Evolutionary conservation across 2,329 filamentous ascomycete species (phyloP).

Genomic region (Sarocladium strictum): DNA sequence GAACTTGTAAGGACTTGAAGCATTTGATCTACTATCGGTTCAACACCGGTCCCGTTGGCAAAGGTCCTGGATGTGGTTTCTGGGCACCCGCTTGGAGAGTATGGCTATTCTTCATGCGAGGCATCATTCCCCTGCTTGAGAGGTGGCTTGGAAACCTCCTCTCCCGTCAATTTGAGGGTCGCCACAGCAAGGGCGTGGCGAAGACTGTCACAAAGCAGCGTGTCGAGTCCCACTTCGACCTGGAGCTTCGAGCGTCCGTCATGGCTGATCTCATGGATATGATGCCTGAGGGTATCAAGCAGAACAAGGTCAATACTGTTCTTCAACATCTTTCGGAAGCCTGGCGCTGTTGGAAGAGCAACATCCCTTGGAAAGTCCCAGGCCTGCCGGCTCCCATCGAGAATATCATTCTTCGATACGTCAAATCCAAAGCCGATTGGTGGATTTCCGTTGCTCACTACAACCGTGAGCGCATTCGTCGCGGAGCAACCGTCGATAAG

Average conservation of each 20-base stretch:
- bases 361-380: constrained; percentile 99
- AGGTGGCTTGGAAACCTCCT: constrained; percentile 96
- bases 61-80: constrained; percentile 96
- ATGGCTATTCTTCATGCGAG: constrained; percentile 98
- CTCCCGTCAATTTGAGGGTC: constrained; percentile 95
- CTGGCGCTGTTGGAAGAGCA: constrained; percentile 99
- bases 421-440: constrained; percentile 99
- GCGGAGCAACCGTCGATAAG: constrained; percentile 97
- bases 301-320: constrained; percentile 98
- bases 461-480: constrained; percentile 92
- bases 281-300: constrained; percentile 99
- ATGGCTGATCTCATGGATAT: constrained; percentile 99
- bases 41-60: constrained; percentile 93
- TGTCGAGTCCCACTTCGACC: constrained; percentile 96
- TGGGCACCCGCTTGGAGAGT: constrained; percentile 99
- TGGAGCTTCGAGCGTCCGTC: constrained; percentile 93
- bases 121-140: constrained; percentile 93
- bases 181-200: constrained; percentile 96
- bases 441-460: constrained; percentile 99
- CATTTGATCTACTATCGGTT: constrained; percentile 99
- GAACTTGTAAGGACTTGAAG: constrained; percentile 97
- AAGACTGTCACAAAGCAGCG: constrained; percentile 99
- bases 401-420: constrained; percentile 96
- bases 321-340: constrained; percentile 95
- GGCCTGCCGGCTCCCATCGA: constrained; percentile 94